These are phyloP conservation scores for Sporothrix brunneoviolacea DNA, from an alignment of 2,329 filamentous ascomycete species.

Conservation along the genomic window DNA sequence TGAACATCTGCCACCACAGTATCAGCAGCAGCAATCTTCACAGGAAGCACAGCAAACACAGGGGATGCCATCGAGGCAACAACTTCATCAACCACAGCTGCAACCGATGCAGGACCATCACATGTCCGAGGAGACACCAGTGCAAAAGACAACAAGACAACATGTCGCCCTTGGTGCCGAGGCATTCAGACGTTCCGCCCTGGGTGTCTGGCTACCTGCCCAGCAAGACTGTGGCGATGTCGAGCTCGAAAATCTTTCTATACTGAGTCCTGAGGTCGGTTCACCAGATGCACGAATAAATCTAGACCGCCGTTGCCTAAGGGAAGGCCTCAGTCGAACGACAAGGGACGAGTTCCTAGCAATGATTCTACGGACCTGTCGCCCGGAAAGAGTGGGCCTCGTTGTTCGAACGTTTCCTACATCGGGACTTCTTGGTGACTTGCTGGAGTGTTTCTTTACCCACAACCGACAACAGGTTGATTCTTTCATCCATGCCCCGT, in stretches of 20 bases:
- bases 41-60: too few species aligned
- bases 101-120: neutral
- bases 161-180: constrained; percentile 29
- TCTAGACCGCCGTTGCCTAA: constrained; percentile 26
- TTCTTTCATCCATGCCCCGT: constrained; percentile 55
- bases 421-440: constrained; percentile 51
- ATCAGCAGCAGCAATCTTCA: too few species aligned
- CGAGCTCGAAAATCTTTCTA: constrained; percentile 40
- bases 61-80: too few species aligned
- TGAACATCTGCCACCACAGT: neutral
- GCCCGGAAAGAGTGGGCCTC: constrained; percentile 41
- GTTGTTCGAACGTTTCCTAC: constrained; percentile 58
- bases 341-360: constrained; percentile 57
- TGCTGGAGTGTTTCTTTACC: constrained; percentile 55
- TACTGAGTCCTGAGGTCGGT: constrained; percentile 33
- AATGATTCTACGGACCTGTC: constrained; percentile 53
- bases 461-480: constrained; percentile 50
- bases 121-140: too few species aligned
- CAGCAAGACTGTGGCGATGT: constrained; percentile 37
- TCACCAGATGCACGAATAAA: constrained; percentile 31
- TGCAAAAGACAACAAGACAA: neutral
- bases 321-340: constrained; percentile 38
- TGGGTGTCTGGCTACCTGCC: constrained; percentile 46
- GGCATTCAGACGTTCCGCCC: constrained; percentile 43
- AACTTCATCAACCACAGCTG: neutral